These are phyloP conservation scores for Coemansia sp. DNA, from an alignment of 192 early-diverging fungal genomes.

Conservation along the genomic window DNA sequence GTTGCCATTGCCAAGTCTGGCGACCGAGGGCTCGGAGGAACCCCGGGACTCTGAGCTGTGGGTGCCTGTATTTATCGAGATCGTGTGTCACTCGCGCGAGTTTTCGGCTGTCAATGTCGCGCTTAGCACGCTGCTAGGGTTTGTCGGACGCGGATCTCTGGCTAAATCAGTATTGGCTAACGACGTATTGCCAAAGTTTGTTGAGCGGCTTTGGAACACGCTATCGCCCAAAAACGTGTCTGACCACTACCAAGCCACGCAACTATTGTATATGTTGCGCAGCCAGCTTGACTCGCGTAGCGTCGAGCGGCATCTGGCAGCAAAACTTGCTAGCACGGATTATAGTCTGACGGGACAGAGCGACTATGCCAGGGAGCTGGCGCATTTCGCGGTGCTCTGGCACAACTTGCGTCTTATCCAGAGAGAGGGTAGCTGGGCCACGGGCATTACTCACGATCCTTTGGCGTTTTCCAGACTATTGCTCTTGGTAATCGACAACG, in stretches of 20 bases:
- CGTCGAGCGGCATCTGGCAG: conserved; percentile 41
- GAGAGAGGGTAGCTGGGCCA: conserved; percentile 5
- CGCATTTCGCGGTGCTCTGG: conserved; percentile 45
- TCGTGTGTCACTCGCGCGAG: conserved; percentile 14
- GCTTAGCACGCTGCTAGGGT: conserved; percentile 32
- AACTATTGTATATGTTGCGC: conserved; percentile 69
- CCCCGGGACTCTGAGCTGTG: conserved; percentile 17
- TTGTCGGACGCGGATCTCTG: conserved; percentile 30
- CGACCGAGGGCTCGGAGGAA: background rate
- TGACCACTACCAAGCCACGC: conserved; percentile 64
- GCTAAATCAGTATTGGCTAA: background rate
- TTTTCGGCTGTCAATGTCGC: conserved; percentile 26
- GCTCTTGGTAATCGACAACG: conserved; percentile 75
- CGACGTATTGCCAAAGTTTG: conserved; percentile 19
- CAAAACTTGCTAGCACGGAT: conserved; percentile 13
- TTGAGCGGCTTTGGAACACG: conserved; percentile 66
- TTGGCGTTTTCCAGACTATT: conserved; percentile 72
- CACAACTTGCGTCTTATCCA: conserved; percentile 34
- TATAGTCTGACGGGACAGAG: background rate
- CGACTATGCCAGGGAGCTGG: conserved; percentile 17
- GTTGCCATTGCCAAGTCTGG: conserved; percentile 7
- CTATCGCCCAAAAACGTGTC: conserved; percentile 60
- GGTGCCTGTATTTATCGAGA: conserved; percentile 30
- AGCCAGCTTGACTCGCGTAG: conserved; percentile 20
- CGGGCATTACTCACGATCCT: conserved; percentile 11